Percentiles rank a stretch among this genome's conserved stretches.
phyloP scores from a whole-genome alignment of 352 stramenopile species.

The Nothophytophthora sp. region DNA sequence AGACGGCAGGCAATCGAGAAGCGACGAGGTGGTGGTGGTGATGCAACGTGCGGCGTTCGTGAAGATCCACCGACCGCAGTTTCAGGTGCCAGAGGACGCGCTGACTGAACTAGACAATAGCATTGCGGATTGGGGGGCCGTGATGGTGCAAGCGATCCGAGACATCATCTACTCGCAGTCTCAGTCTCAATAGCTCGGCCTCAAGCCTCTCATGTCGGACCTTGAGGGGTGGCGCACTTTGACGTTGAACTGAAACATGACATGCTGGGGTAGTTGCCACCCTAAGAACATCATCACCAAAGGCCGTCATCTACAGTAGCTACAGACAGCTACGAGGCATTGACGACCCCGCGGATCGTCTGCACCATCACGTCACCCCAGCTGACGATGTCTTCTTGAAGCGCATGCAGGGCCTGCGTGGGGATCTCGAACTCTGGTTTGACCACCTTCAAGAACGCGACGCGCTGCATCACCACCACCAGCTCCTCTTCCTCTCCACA shows the following conservation, averaged over 20 bases:
- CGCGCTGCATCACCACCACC: too few relatives aligned
- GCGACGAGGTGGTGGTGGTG: slow-evolving; percentile 21
- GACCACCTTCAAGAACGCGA: too few relatives aligned
- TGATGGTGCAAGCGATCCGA: slow-evolving; percentile 32
- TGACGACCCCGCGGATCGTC: slow-evolving; percentile 1
- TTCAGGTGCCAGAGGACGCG: slow-evolving; percentile 21
- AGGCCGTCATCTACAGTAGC: neutral
- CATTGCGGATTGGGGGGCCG: slow-evolving; percentile 32
- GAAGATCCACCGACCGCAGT: slow-evolving; percentile 30
- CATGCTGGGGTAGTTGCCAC: neutral
- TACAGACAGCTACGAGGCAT: too few relatives aligned
- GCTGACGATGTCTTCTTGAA: neutral
- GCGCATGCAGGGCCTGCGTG: neutral
- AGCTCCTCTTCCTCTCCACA: too few relatives aligned
- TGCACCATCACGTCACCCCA: slow-evolving; percentile 7
- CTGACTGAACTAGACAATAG: slow-evolving; percentile 27
- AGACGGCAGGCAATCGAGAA: slow-evolving; percentile 5
- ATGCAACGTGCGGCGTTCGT: slow-evolving; percentile 31
- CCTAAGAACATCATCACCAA: neutral
- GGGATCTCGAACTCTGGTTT: too few relatives aligned
- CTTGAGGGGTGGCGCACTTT: too few relatives aligned
- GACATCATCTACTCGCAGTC: too few relatives aligned
- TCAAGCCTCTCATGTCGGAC: too few relatives aligned
- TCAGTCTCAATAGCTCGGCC: too few relatives aligned
- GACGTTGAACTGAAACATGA: slow-evolving; percentile 2